Evolutionary conservation across 768 basidiomycete genomes (phyloP).

Genomic region (Pholiota molesta): DNA sequence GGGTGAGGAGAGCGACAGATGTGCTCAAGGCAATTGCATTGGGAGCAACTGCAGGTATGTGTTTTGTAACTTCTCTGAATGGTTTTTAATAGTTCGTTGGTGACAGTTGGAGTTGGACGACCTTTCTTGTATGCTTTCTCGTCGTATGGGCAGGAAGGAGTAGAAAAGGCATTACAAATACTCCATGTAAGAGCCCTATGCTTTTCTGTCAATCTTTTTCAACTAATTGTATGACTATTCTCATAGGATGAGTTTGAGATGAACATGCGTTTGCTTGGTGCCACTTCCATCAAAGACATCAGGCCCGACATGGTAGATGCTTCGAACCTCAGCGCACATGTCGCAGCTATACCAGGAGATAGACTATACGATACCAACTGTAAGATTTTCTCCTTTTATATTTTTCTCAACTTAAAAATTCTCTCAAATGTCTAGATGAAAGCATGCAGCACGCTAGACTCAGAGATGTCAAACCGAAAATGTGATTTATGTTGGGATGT

Average conservation of each 20-base stretch:
- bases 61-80: neutral
- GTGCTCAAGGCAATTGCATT: slow-evolving; percentile 81
- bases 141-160: slow-evolving; percentile 86
- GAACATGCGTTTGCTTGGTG: slow-evolving; percentile 94
- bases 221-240: slow-evolving; percentile 36
- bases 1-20: slow-evolving; percentile 84
- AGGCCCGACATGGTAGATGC: slow-evolving; percentile 91
- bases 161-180: slow-evolving; percentile 82
- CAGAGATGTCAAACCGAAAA: slow-evolving; percentile 30
- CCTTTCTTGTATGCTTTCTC: slow-evolving; percentile 91
- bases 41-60: slow-evolving; percentile 60
- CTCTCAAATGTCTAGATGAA: slow-evolving; percentile 31
- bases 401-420: neutral
- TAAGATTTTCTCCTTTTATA: slow-evolving; percentile 52
- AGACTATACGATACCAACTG: slow-evolving; percentile 82
- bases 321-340: slow-evolving; percentile 65
- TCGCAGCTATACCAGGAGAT: slow-evolving; percentile 70
- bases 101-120: slow-evolving; percentile 70
- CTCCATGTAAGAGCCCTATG: slow-evolving; percentile 52
- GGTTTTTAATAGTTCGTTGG: neutral
- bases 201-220: neutral
- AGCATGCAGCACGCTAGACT: slow-evolving; percentile 37
- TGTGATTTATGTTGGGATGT: slow-evolving; percentile 19
- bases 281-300: slow-evolving; percentile 75
- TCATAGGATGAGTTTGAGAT: slow-evolving; percentile 97